Conservation (phyloP, 2,329 filamentous ascomycete species). For the Elsinoe perseae region DNA sequence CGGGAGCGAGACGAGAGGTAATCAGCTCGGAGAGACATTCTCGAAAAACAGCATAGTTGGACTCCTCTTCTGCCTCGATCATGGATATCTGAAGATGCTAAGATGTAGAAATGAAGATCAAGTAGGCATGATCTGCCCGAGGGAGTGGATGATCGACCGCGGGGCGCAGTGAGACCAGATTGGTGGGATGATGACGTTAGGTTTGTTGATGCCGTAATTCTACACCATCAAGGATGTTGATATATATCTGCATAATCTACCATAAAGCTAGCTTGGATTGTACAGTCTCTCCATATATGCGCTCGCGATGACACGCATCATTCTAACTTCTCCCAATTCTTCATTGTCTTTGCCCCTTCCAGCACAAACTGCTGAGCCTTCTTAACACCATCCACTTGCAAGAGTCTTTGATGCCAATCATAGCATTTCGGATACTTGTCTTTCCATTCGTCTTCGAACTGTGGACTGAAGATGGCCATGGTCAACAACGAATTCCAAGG, state of each 20-base stretch:
- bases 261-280: too few species aligned
- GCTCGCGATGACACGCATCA: neutral
- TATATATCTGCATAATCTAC: too few species aligned
- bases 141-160: slow-evolving; percentile 4
- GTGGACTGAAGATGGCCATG: slow-evolving; percentile 20
- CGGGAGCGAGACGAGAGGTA: slow-evolving; percentile 52
- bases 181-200: neutral
- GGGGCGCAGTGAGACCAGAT: neutral
- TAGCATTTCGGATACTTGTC: slow-evolving; percentile 25
- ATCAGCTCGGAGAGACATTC: slow-evolving; percentile 66
- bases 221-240: neutral
- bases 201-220: neutral
- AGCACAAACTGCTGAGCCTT: slow-evolving; percentile 19
- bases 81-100: slow-evolving; percentile 21
- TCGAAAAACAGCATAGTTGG: slow-evolving; percentile 61
- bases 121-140: neutral
- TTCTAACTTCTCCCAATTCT: neutral
- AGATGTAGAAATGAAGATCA: neutral
- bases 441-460: slow-evolving; percentile 23
- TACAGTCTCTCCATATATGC: too few species aligned
- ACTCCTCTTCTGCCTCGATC: slow-evolving; percentile 33
- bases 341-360: neutral
- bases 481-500: slow-evolving; percentile 31
- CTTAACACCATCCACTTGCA: slow-evolving; percentile 24
- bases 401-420: slow-evolving; percentile 27